These are phyloP conservation scores for Thalassiosira livingstoniorum DNA, from an alignment of 352 stramenopile genomes.

Conservation along the genomic window DNA sequence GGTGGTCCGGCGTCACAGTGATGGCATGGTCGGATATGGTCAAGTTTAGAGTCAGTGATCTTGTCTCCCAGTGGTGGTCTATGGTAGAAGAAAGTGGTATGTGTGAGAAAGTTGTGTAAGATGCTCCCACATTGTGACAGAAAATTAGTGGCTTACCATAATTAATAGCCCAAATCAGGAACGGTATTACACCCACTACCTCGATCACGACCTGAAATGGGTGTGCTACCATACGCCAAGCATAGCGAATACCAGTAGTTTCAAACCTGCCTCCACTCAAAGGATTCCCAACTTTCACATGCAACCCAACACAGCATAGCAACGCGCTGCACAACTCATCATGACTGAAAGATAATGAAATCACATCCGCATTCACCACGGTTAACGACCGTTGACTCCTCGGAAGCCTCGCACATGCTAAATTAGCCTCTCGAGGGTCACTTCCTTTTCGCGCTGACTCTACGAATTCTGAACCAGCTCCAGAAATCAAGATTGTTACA, in stretches of 20 bases:
- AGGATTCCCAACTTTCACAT: conserved; percentile 50
- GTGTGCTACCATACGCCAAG: conserved; percentile 26
- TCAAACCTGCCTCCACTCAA: neutral
- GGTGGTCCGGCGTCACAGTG: conserved; percentile 33
- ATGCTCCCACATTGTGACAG: no score
- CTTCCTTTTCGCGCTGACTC: conserved; percentile 16
- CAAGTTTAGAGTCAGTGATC: conserved; percentile 17
- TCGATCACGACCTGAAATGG: conserved; percentile 41
- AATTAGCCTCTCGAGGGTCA: conserved; percentile 34
- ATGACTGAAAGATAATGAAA: conserved; percentile 42
- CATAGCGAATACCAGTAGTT: conserved; percentile 3
- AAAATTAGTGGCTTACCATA: no score
- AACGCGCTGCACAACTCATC: conserved; percentile 38
- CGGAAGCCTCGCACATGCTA: conserved; percentile 37
- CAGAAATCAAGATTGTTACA: conserved; percentile 43
- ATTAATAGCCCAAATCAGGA: conserved; percentile 43
- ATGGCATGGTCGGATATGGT: conserved; percentile 29
- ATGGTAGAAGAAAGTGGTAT: no score
- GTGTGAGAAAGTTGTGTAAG: no score
- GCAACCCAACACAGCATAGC: conserved; percentile 29
- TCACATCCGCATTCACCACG: conserved; percentile 32
- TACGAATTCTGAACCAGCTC: conserved; percentile 41
- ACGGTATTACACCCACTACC: conserved; percentile 39
- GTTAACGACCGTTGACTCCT: conserved; percentile 25
- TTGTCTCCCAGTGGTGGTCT: conserved; percentile 46